Evolutionary conservation across 2,329 filamentous ascomycete species (phyloP).

Genomic region (Ambrosiella beaveri): DNA sequence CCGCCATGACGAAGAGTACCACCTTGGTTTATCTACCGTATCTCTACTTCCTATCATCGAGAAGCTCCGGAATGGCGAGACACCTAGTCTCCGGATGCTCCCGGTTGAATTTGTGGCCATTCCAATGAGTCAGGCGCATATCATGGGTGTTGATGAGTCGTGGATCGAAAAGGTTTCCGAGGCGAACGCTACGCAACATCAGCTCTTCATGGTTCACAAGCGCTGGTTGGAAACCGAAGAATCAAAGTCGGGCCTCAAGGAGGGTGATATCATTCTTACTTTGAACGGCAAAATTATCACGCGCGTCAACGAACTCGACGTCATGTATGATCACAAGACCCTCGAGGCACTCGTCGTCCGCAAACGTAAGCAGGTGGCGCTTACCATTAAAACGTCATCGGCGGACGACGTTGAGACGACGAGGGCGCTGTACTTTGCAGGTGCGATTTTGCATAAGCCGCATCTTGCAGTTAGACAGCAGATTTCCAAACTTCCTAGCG

Average conservation of each 20-base stretch:
- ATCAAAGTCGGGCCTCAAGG: conserved; percentile 38
- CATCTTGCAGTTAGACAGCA: conserved; percentile 95
- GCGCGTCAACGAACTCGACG: conserved; percentile 75
- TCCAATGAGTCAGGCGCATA: conserved; percentile 88
- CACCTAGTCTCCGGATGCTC: conserved; percentile 72
- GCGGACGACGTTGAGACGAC: conserved; percentile 87
- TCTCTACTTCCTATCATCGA: conserved; percentile 76
- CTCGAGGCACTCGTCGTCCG: conserved; percentile 78
- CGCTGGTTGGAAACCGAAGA: conserved; percentile 47
- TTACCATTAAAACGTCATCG: conserved; percentile 69
- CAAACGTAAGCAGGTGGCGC: conserved; percentile 58
- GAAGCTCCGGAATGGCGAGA: conserved; percentile 63
- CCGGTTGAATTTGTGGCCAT: conserved; percentile 91
- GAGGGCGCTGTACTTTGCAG: conserved; percentile 84
- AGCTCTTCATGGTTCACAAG: conserved; percentile 97
- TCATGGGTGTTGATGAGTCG: conserved; percentile 91
- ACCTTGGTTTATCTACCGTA: conserved; percentile 78
- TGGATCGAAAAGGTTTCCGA: conserved; percentile 85
- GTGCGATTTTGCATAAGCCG: conserved; percentile 78
- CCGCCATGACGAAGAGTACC: conserved; percentile 87
- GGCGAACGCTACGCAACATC: conserved; percentile 81
- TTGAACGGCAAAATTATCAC: conserved; percentile 88
- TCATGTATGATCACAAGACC: conserved; percentile 82
- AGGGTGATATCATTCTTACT: conserved; percentile 84
- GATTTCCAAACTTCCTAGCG: conserved; percentile 88